Evolutionary conservation across 2,329 filamentous ascomycete species (phyloP), one percentile per base, ranked within the genome.

Genomic region (Colletotrichum liaoningense): DNA sequence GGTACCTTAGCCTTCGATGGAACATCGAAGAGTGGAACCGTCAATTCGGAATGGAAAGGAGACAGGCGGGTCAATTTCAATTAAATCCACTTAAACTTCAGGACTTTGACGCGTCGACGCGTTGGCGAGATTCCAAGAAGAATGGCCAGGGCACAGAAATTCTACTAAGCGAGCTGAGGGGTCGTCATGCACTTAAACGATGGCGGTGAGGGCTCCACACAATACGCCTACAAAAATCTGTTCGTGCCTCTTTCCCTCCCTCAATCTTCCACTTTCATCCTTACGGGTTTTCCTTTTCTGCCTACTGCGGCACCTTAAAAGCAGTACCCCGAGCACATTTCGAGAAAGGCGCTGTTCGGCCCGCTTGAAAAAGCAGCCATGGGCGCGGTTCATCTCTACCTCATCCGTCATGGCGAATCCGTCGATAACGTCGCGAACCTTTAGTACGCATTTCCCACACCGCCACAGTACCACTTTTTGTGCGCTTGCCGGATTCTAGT

Each of bases 351-450:
- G 19, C 19, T 49, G 4, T 22, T n/a, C n/a, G 42, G 42, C 4
- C 33, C 35, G 16, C 33, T 46, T 33, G 65, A 28, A 46, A 46
- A 6, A 8, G 2, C 65, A 74, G 55, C 54, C 11, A 75, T 75
- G 74, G 66, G 74, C 58, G 60, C 60, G 52, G 28, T 75, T 65
- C 66, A 72, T 66, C 82, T 98, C 68, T 91, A 95, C 78, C 88
- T 98, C 78, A 91, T 97, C 78, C 92, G 95, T 69, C 95, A 98
- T 86, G 95, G 93, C 79, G 95, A 98, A 85, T 96, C 94, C 19
- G 93, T 97, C 76, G 94, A 98, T 84, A 98, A 98, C 81, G 93
- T 97, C 72, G 93, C 93, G 54, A 89, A 92, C 67, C 83, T 94
- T 73, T 95, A 93, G 93, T 94, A 86, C 78, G 89, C 26, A 7